These are phyloP conservation scores for Fusarium lyarnte DNA, from an alignment of 2,329 filamentous ascomycete species.

Conservation along the genomic window DNA sequence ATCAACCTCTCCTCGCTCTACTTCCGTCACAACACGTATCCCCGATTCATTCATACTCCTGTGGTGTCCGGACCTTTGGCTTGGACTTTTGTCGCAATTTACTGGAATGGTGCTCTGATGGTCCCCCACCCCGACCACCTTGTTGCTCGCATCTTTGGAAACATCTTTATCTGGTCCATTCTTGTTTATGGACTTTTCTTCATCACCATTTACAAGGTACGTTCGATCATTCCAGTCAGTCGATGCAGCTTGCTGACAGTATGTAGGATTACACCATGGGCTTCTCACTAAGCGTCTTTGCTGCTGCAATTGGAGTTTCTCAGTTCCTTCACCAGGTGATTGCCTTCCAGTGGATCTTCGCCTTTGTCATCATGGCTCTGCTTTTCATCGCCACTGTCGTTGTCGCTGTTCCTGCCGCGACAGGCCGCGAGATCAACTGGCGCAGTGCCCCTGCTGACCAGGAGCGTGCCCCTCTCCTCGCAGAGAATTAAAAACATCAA, in stretches of 20 bases:
- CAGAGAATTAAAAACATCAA: conserved; percentile 51
- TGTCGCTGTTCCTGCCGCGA: conserved; percentile 71
- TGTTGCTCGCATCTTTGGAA: conserved; percentile 81
- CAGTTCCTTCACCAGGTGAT: conserved; percentile 79
- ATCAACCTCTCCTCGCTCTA: conserved; percentile 82
- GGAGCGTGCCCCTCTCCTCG: conserved; percentile 70
- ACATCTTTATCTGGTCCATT: conserved; percentile 88
- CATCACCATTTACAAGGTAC: conserved; percentile 75
- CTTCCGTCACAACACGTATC: conserved; percentile 78
- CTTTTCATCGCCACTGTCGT: conserved; percentile 75
- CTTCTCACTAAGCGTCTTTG: conserved; percentile 77
- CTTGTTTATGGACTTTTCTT: conserved; percentile 81
- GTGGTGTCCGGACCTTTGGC: conserved; percentile 79
- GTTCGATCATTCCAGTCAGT: conserved; percentile 20
- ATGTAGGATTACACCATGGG: conserved; percentile 76
- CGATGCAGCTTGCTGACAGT: conserved; percentile 16
- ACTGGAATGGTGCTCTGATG: conserved; percentile 89
- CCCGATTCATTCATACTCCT: conserved; percentile 79
- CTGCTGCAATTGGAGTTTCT: conserved; percentile 78
- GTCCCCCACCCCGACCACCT: conserved; percentile 73
- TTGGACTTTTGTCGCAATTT: conserved; percentile 87
- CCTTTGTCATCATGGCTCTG: conserved; percentile 81
- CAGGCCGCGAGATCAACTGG: conserved; percentile 66
- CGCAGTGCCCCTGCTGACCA: conserved; percentile 56
- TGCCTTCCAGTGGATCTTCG: conserved; percentile 92